These are phyloP conservation scores for Melampsora americana DNA, from an alignment of 1,284 basidiomycete species.

Conservation along the genomic window DNA sequence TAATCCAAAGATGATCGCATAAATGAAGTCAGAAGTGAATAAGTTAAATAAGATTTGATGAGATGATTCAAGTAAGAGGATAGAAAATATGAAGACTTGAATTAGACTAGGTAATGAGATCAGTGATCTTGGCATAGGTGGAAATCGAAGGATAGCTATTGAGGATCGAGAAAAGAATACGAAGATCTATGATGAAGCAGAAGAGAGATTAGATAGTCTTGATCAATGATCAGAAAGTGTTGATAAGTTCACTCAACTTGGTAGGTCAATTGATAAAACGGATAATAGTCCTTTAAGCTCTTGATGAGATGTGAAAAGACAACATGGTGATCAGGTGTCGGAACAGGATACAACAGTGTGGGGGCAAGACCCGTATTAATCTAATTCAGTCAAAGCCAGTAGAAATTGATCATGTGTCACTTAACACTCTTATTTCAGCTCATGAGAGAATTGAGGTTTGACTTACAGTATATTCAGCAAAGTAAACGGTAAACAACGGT, in stretches of 20 bases:
- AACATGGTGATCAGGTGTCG: conserved; percentile 62
- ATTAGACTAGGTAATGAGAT: conserved; percentile 71
- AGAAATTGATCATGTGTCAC: conserved; percentile 48
- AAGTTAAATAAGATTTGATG: conserved; percentile 63
- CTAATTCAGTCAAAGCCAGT: background rate
- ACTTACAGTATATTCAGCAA: conserved; percentile 83
- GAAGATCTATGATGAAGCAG: conserved; percentile 69
- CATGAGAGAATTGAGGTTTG: background rate
- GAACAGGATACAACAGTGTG: conserved; percentile 84
- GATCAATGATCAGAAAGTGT: background rate
- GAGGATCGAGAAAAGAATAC: conserved; percentile 94
- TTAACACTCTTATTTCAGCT: background rate
- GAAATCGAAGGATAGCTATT: conserved; percentile 74
- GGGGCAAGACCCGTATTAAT: conserved; percentile 72
- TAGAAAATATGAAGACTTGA: conserved; percentile 65
- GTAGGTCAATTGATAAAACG: conserved; percentile 59
- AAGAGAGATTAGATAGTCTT: background rate
- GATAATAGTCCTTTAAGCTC: conserved; percentile 87
- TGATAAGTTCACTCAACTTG: conserved; percentile 45
- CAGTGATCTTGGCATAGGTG: conserved; percentile 69
- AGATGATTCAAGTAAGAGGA: conserved; percentile 66
- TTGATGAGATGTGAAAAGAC: conserved; percentile 73
- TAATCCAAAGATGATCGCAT: conserved; percentile 56
- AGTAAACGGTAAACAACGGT: conserved; percentile 55
- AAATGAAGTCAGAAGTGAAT: conserved; percentile 68